Conservation (phyloP, 2,329 filamentous ascomycete species). For the Helicocarpus griseus region DNA sequence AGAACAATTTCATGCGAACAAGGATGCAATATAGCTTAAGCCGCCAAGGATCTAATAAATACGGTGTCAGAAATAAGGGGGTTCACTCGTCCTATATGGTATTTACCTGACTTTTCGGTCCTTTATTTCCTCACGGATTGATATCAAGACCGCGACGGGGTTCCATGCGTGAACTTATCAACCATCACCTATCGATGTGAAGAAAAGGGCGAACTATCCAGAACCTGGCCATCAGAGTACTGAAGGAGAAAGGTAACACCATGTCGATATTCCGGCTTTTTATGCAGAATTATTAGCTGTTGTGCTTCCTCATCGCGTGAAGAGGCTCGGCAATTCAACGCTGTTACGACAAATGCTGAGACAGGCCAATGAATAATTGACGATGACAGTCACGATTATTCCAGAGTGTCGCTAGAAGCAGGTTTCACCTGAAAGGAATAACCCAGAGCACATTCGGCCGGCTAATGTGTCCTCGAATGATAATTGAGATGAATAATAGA, state of each 20-base stretch:
- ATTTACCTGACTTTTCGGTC: not conserved
- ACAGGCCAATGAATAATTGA: too few relatives aligned
- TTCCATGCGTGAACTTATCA: too few relatives aligned
- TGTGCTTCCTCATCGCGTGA: not conserved
- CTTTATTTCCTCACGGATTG: not conserved
- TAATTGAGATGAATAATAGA: not conserved
- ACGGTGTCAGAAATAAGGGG: not conserved
- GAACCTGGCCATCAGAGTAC: too few relatives aligned
- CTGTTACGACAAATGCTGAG: too few relatives aligned
- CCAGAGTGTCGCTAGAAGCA: constrained; percentile 2
- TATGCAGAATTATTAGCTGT: not conserved
- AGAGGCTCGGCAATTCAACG: not conserved
- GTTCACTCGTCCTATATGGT: not conserved
- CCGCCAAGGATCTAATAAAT: not conserved
- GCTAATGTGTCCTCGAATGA: not conserved
- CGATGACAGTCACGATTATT: not conserved
- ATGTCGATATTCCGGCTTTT: not conserved
- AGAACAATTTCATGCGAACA: not conserved
- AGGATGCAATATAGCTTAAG: not conserved
- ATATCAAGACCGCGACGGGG: too few relatives aligned
- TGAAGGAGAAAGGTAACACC: not conserved
- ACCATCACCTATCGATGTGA: too few relatives aligned
- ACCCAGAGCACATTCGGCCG: not conserved
- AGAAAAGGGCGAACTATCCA: not conserved
- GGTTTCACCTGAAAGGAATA: not conserved